These are phyloP conservation scores for Solanum sejunctum DNA, from an alignment of 257 asterid genomes.

Conservation along the genomic window DNA sequence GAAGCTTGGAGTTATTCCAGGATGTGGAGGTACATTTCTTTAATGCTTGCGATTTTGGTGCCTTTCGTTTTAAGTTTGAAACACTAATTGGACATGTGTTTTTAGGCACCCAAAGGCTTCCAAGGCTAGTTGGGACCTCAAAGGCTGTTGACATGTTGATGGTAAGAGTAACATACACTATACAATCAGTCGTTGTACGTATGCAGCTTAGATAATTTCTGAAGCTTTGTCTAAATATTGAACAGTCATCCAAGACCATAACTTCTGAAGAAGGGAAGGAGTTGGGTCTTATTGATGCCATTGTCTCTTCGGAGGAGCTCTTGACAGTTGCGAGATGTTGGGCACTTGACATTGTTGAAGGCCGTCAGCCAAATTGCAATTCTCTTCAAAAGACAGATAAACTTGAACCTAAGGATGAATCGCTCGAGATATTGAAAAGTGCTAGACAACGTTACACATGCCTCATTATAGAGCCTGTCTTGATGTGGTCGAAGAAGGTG, in stretches of 20 bases:
- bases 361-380: slow-evolving; percentile 28
- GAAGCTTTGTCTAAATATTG: neutral
- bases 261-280: slow-evolving; percentile 32
- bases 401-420: slow-evolving; percentile 32
- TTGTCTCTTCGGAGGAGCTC: slow-evolving; percentile 36
- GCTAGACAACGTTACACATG: slow-evolving; percentile 16
- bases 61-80: neutral
- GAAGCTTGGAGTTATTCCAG: slow-evolving; percentile 49
- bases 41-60: neutral
- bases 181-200: neutral
- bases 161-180: slow-evolving; percentile 11
- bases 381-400: slow-evolving; percentile 43
- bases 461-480: slow-evolving; percentile 35
- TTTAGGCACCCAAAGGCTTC: slow-evolving; percentile 59
- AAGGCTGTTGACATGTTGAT: slow-evolving; percentile 51
- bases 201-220: neutral
- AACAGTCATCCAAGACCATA: slow-evolving; percentile 47
- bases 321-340: slow-evolving; percentile 34
- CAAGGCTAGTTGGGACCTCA: slow-evolving; percentile 52
- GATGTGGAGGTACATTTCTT: slow-evolving; percentile 40
- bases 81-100: neutral
- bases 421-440: slow-evolving; percentile 28
- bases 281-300: slow-evolving; percentile 43
- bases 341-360: slow-evolving; percentile 44
- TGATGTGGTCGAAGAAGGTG: slow-evolving; percentile 43